Evolutionary conservation across 2,329 filamentous ascomycete genomes (phyloP).

Genomic region (Cladorrhinum sp.): DNA sequence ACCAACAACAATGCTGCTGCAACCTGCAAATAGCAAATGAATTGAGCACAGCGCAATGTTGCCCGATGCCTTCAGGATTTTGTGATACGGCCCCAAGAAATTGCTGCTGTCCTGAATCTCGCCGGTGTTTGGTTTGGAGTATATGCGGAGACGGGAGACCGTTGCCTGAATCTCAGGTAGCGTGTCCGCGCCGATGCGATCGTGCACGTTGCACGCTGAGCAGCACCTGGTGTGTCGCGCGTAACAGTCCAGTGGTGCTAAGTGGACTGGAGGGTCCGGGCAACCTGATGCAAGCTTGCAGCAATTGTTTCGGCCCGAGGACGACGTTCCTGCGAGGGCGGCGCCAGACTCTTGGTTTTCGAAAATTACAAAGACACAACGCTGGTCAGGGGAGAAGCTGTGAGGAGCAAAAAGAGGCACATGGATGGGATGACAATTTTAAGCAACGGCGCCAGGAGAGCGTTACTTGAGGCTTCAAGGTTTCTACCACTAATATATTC

Average conservation of each 20-base stretch:
- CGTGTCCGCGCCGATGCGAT: conserved; percentile 9
- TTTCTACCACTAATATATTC: neutral
- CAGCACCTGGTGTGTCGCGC: conserved; percentile 3
- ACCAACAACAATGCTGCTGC: neutral
- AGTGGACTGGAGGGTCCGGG: neutral
- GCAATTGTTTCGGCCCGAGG: neutral
- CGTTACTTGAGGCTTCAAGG: neutral
- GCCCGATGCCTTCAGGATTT: neutral
- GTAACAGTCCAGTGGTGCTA: too few relatives aligned
- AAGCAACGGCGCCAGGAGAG: too few relatives aligned
- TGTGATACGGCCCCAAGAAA: neutral
- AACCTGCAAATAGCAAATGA: neutral
- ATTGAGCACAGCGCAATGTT: neutral
- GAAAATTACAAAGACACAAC: too few relatives aligned
- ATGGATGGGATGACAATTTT: too few relatives aligned
- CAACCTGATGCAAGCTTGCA: neutral
- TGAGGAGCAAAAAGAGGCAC: too few relatives aligned
- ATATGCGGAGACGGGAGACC: neutral
- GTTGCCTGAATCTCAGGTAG: conserved; percentile 2
- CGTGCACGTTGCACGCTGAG: conserved; percentile 8
- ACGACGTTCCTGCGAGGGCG: neutral
- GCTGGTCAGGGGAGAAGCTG: too few relatives aligned
- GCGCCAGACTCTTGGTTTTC: too few relatives aligned
- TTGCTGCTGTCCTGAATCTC: neutral
- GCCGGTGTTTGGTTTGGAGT: neutral